These are phyloP conservation scores for Myxozyma melibiosi DNA, from an alignment of 805 yeast species.

Conservation along the genomic window DNA sequence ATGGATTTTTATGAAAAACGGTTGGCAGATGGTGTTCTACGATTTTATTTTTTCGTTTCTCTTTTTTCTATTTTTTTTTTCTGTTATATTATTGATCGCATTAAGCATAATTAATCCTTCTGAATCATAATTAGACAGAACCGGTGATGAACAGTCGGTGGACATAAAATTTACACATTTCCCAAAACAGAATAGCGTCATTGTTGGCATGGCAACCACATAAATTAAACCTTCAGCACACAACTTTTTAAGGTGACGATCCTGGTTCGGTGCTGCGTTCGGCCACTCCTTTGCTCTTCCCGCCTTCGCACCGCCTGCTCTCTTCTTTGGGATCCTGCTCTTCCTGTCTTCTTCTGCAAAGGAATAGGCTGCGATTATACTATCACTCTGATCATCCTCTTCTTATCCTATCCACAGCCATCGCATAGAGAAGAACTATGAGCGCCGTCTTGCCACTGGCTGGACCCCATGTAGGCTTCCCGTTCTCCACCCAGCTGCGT, in stretches of 20 bases:
- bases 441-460: slow-evolving; percentile 31
- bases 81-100: no score
- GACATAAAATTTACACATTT: background rate
- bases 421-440: slow-evolving; percentile 12
- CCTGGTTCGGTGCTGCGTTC: background rate
- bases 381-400: background rate
- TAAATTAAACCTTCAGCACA: background rate
- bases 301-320: background rate
- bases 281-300: background rate
- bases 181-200: background rate
- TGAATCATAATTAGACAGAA: no score
- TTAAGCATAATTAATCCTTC: no score
- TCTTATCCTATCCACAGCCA: no score
- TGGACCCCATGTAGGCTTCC: slow-evolving; percentile 29
- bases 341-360: background rate
- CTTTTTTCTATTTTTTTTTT: no score
- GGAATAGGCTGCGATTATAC: background rate
- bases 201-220: slow-evolving; percentile 1
- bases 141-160: background rate
- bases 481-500: slow-evolving; percentile 17
- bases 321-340: background rate
- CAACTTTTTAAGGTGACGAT: no score
- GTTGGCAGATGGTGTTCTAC: no score
- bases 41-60: no score
- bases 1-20: no score